A percentile compares a stretch with the other conserved stretches of the same genome.
Conservation (phyloP, 768 basidiomycete genomes). For the Exidia glandulosa region DNA sequence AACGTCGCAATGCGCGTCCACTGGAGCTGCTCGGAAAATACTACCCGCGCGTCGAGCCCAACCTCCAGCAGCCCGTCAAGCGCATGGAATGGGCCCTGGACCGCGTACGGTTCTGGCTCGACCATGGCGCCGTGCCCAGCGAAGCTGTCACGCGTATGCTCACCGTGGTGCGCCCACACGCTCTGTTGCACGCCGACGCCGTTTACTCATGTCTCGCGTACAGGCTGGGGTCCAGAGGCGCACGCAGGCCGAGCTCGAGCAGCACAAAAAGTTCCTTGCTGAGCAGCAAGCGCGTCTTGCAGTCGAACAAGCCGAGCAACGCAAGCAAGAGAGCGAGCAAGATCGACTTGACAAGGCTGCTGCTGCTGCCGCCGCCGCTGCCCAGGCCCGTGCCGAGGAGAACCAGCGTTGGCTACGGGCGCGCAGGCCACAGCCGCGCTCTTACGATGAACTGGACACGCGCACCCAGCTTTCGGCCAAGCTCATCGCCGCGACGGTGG, state of each 20-base stretch:
- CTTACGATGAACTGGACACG: too few relatives aligned
- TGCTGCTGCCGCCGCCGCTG: too few relatives aligned
- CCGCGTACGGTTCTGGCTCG: slow-evolving; percentile 83
- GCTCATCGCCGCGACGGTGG: too few relatives aligned
- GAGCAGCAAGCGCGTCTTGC: background rate
- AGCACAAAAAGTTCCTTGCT: background rate
- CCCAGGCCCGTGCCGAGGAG: too few relatives aligned
- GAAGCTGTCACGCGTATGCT: slow-evolving; percentile 67
- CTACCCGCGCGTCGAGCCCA: slow-evolving; percentile 45
- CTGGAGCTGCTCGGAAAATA: slow-evolving; percentile 81
- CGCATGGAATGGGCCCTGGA: slow-evolving; percentile 83
- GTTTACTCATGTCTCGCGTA: background rate
- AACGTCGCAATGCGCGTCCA: slow-evolving; percentile 73
- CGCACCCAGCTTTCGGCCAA: too few relatives aligned
- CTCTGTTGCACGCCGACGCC: background rate
- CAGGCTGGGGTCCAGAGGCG: background rate
- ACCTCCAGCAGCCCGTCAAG: slow-evolving; percentile 28
- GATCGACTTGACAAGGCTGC: too few relatives aligned
- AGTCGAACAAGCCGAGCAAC: background rate
- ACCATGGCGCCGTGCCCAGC: slow-evolving; percentile 73
- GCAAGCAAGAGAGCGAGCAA: background rate
- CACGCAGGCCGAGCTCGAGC: background rate
- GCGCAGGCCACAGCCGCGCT: too few relatives aligned
- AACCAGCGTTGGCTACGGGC: too few relatives aligned
- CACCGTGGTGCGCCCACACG: slow-evolving; percentile 49